phyloP scores from a whole-genome alignment of 257 asterid species.

The Ballota nigra region DNA sequence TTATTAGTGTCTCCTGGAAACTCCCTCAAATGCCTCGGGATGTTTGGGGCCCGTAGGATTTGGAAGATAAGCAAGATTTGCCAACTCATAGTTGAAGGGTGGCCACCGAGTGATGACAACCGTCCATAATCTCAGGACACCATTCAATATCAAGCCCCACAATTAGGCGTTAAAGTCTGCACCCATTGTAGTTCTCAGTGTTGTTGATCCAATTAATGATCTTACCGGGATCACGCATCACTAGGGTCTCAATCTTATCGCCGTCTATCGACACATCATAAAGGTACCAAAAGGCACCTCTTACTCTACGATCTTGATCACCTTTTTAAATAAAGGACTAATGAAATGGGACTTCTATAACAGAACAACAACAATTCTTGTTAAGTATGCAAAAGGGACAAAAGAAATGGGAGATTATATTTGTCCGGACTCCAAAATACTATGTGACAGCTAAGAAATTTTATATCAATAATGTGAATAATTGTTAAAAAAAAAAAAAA shows the following conservation, averaged over 20 bases:
- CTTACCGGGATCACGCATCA: background rate
- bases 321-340: background rate
- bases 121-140: background rate
- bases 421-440: too few relatives aligned
- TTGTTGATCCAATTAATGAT: background rate
- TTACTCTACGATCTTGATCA: background rate
- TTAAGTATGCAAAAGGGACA: background rate
- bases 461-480: background rate
- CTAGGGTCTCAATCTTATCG: background rate
- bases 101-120: constrained; percentile 5
- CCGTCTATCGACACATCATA: background rate
- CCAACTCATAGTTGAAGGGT: constrained; percentile 32
- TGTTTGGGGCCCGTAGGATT: constrained; percentile 9
- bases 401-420: background rate
- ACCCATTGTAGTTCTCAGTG: background rate
- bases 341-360: background rate
- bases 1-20: constrained; percentile 23
- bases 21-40: constrained; percentile 9
- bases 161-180: background rate
- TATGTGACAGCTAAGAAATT: background rate
- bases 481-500: background rate
- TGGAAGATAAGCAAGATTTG: constrained; percentile 25
- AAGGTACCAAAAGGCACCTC: background rate
- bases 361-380: background rate
- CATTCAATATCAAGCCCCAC: constrained; percentile 1